Percentiles rank a stretch among this genome's conserved stretches.
Conservation (phyloP, 1,139 yeast genomes). For the Candida gigantensis region DNA sequence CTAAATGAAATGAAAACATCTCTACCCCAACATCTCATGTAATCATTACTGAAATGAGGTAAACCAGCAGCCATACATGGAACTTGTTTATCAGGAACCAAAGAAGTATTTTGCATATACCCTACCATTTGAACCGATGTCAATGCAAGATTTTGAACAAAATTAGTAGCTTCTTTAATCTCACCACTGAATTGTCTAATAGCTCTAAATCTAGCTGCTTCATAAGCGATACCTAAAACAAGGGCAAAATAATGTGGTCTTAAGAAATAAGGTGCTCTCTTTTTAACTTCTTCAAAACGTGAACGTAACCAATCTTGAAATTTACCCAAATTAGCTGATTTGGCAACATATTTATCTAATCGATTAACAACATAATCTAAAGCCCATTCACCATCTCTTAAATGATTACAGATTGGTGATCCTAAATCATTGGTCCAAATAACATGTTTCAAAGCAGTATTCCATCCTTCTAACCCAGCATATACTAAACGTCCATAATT, state of each 20-base stretch:
- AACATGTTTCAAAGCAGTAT: constrained; percentile 62
- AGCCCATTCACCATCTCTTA: constrained; percentile 89
- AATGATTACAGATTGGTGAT: constrained; percentile 77
- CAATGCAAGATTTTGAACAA: constrained; percentile 77
- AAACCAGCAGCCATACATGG: constrained; percentile 94
- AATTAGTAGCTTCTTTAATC: constrained; percentile 63
- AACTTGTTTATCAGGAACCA: constrained; percentile 60
- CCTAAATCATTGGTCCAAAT: constrained; percentile 75
- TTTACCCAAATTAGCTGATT: constrained; percentile 45
- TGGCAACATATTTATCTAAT: constrained; percentile 52
- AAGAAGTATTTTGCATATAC: constrained; percentile 68
- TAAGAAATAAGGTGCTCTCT: constrained; percentile 69
- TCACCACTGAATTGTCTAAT: constrained; percentile 55
- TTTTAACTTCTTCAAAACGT: constrained; percentile 64
- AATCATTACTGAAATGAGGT: constrained; percentile 87
- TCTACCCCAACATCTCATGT: constrained; percentile 98
- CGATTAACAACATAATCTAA: constrained; percentile 72
- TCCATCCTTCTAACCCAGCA: constrained; percentile 95
- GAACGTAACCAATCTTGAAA: constrained; percentile 70
- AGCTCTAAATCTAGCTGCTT: constrained; percentile 72
- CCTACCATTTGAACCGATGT: constrained; percentile 91
- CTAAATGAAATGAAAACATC: constrained; percentile 88
- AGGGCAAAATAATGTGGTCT: constrained; percentile 87
- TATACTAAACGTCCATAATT: constrained; percentile 70
- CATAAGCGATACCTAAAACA: constrained; percentile 77